Evolutionary conservation across 495 filamentous ascomycete species (phyloP), one percentile per base, ranked within the genome.

Genomic region (Hypomontagnella submonticulosa): DNA sequence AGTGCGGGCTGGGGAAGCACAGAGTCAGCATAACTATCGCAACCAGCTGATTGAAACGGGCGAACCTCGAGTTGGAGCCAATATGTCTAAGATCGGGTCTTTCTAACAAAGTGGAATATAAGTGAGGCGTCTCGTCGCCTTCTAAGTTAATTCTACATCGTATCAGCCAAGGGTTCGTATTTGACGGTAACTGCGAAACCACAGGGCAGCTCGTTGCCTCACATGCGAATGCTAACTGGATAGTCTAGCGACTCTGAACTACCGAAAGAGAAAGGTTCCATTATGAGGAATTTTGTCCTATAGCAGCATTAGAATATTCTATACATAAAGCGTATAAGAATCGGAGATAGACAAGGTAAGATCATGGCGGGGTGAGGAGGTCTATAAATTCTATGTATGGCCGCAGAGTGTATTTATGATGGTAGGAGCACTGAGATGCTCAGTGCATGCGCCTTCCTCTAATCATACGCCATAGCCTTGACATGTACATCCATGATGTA

Each of bases 211-310:
- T 4, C 37, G 41, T 37, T 32, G 15, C 12, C 66, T 69, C 75
- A 91, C 92, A 97, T 92, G 78, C 91, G 92, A 58, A 98, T 86
- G 76, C 87, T 88, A 52, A 97, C 85, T 12, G 89, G 85, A 61
- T 91, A 85, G 67, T 92, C 82, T 57, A 97, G 83, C 72, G 86
- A 83, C 40, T 90, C 88, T 43, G 95, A 97, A 67, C 86, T 89
- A 44, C 92, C 93, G 80, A 98, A 98, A 0, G 92, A 93, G 76
- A 96, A 97, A 42, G 93, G 88, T 71, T 99, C 95, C 93, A 97
- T 97, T 50, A 33, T 64, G 55, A 34, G 38, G 11, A 23, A 36
- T 0, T 34, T 11, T 54, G n/a, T 57, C 11, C 34, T 52, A 70
- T 70, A 30, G 34, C 15, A 61, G 11, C 9, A 58, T 47, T 15